Evolutionary conservation across 352 stramenopile genomes (phyloP).

Genomic region (Phytopythium montanum): DNA sequence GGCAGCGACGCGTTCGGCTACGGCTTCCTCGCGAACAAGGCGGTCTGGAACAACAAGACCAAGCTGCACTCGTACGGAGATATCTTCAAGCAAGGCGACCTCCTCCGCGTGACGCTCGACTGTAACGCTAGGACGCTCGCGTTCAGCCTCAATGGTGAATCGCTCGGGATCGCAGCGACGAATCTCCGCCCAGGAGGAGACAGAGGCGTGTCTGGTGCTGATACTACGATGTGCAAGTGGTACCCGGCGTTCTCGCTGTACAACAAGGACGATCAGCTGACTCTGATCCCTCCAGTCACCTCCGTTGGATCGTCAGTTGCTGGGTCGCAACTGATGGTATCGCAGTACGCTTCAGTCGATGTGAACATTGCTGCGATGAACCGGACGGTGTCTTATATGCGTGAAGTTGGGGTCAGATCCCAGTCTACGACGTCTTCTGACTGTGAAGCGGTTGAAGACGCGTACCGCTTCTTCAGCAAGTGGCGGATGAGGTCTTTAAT

Average conservation of each 20-base stretch:
- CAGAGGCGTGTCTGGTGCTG: conserved; percentile 2
- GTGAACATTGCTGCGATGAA: conserved; percentile 29
- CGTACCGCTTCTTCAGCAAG: conserved; percentile 20
- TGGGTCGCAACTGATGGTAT: not conserved
- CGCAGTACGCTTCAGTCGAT: conserved; percentile 40
- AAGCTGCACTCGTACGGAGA: conserved; percentile 89
- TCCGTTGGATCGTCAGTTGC: not conserved
- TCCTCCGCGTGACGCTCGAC: conserved; percentile 82
- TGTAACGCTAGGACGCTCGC: conserved; percentile 75
- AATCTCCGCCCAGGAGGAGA: conserved; percentile 37
- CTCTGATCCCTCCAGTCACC: conserved; percentile 41
- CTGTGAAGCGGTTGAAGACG: conserved; percentile 8
- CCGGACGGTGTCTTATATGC: conserved; percentile 20
- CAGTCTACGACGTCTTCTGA: not conserved
- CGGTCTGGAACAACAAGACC: conserved; percentile 91
- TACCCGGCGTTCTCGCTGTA: conserved; percentile 91
- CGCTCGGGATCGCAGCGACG: conserved; percentile 79
- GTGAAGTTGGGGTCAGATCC: no score
- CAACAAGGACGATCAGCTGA: conserved; percentile 90
- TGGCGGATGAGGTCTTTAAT: conserved; percentile 24
- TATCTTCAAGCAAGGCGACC: conserved; percentile 89
- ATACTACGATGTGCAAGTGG: conserved; percentile 33
- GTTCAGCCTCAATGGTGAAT: conserved; percentile 86
- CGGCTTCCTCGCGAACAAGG: conserved; percentile 90
- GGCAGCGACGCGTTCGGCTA: conserved; percentile 87